A percentile compares a stretch with the other conserved stretches of the same genome.
Conservation (phyloP, 306 rosid species). For the Coriaria nepalensis region DNA sequence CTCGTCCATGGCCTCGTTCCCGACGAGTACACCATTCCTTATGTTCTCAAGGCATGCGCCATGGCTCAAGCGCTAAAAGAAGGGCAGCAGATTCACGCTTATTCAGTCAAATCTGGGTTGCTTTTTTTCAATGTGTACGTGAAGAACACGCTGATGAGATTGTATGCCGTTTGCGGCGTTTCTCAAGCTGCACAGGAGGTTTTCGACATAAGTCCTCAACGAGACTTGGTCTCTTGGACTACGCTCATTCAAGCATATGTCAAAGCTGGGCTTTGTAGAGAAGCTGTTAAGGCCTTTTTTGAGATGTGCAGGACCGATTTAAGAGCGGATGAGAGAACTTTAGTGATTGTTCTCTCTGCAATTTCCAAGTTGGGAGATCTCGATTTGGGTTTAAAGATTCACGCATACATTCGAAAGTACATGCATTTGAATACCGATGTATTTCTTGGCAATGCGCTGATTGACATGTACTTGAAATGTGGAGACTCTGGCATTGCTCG, state of each 20-base stretch:
- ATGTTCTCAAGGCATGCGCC: slow-evolving; percentile 25
- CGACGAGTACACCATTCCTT: slow-evolving; percentile 23
- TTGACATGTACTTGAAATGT: slow-evolving; percentile 29
- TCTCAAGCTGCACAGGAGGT: slow-evolving; percentile 9
- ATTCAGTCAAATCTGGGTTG: slow-evolving; percentile 17
- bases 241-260: slow-evolving; percentile 29
- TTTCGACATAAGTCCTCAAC: slow-evolving; percentile 21
- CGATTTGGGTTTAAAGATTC: slow-evolving; percentile 23
- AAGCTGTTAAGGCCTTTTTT: slow-evolving; percentile 19
- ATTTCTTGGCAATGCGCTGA: slow-evolving; percentile 27
- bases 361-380: slow-evolving; percentile 28
- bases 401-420: slow-evolving; percentile 13
- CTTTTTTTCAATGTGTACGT: slow-evolving; percentile 22
- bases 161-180: slow-evolving; percentile 22
- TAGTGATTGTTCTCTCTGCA: slow-evolving; percentile 30
- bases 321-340: slow-evolving; percentile 24
- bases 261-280: slow-evolving; percentile 12
- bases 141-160: slow-evolving; percentile 25
- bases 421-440: slow-evolving; percentile 16
- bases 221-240: slow-evolving; percentile 32
- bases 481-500: slow-evolving; percentile 13
- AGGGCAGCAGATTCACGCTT: slow-evolving; percentile 27
- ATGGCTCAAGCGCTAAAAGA: slow-evolving; percentile 15
- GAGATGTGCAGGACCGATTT: slow-evolving; percentile 18
- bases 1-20: slow-evolving; percentile 17